Evolutionary conservation across 805 yeast species (phyloP).

Genomic region (Metschnikowia lunata): DNA sequence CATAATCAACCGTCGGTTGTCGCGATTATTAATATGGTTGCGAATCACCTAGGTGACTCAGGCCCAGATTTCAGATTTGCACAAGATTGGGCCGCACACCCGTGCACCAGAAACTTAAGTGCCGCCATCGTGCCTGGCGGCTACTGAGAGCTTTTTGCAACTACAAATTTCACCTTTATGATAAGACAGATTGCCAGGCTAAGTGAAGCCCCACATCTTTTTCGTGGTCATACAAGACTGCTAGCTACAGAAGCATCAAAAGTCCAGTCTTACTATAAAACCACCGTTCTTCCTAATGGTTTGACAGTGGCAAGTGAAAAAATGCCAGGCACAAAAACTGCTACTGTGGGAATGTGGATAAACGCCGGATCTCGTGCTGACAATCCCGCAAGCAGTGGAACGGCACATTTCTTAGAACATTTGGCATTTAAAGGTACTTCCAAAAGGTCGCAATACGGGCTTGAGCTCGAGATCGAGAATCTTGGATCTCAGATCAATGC

Average conservation of each 20-base stretch:
- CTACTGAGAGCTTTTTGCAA: not conserved
- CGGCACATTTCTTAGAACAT: conserved; percentile 97
- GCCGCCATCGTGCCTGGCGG: not conserved
- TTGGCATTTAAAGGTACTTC: conserved; percentile 93
- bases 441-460: conserved; percentile 69
- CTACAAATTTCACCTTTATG: conserved; percentile 1
- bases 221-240: conserved; percentile 1
- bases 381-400: conserved; percentile 77
- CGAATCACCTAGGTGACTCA: too few relatives aligned
- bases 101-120: conserved; percentile 9
- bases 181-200: conserved; percentile 1
- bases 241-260: conserved; percentile 7
- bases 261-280: conserved; percentile 32
- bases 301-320: conserved; percentile 88
- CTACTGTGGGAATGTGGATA: conserved; percentile 97
- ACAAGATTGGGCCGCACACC: conserved; percentile 1
- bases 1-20: too few relatives aligned
- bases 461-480: conserved; percentile 92
- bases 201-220: not conserved
- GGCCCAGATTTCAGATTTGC: too few relatives aligned
- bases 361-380: conserved; percentile 99
- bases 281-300: conserved; percentile 83
- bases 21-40: too few relatives aligned
- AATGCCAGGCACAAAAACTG: conserved; percentile 84
- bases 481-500: conserved; percentile 97